Evolutionary conservation across 176 grass and related monocot species (phyloP), one percentile per base, ranked within the genome.

Genomic region (Poa pratensis): DNA sequence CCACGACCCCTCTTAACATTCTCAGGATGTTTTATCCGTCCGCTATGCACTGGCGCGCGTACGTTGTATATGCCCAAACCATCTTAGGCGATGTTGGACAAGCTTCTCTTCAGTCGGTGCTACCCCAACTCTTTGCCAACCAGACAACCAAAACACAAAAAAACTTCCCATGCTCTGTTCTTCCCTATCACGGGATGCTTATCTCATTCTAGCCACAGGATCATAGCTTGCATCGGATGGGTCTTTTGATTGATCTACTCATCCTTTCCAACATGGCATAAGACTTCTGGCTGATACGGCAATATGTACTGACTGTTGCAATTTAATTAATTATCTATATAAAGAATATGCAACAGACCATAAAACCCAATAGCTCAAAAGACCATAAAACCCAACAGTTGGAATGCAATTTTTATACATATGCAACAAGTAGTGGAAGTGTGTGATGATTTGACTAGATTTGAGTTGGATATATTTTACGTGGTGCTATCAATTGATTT

Each of bases 381-480:
- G 42, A 45, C 19, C 32, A 59, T 13, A 59, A 23, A 58, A 58
- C 30, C 68, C 27, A 76, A 76, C 14, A 77, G 30, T 28, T 77
- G 2, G 69, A 23, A 24, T 45, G 12, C 39, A 76, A 8, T 24
- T 40, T 78, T 78, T 78, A 43, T 40, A 18, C 27, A 76, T 13
- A 76, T 78, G 76, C 34, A 15, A 17, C 34, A 10, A 6, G 35
- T 20, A 57, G 32, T 40, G 32, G 32, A 6, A 39, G 49, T 27
- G 11, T 23, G 69, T 72, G 69, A 23, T 42, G 40, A 30, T 18
- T 75, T 75, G 46, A 75, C 48, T 75, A 75, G 24, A 75, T 19
- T 75, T 24, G 73, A 34, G 17, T 53, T 75, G 17, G 60, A 74
- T 75, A 82, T 73, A 55, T 46, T 81, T 80, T 75, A 11, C 12